Conservation (phyloP, 2,329 filamentous ascomycete genomes). For the Karstenula rhodostoma region DNA sequence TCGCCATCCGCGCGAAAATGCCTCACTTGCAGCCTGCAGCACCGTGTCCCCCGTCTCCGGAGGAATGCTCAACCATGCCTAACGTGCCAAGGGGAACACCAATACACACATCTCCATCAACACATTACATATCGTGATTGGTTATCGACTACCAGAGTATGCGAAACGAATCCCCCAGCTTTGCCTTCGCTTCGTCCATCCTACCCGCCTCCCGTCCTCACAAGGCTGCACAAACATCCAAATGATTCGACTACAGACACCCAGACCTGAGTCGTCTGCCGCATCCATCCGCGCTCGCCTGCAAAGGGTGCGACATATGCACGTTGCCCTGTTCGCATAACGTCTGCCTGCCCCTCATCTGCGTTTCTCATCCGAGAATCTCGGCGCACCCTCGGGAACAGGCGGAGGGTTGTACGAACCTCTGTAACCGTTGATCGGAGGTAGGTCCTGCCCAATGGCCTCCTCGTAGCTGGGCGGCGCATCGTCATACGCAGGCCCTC, state of each 20-base stretch:
- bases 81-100: neutral
- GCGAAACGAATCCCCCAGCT: slow-evolving; percentile 6
- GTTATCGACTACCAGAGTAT: slow-evolving; percentile 21
- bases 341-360: slow-evolving; percentile 25
- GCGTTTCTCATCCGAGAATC: slow-evolving; percentile 49
- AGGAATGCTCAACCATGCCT: neutral
- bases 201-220: neutral
- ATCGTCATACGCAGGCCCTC: slow-evolving; percentile 67
- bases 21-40: slow-evolving; percentile 42
- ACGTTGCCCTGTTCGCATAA: neutral
- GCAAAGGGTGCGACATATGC: slow-evolving; percentile 2
- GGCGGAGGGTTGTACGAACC: slow-evolving; percentile 67
- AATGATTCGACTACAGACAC: neutral
- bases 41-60: slow-evolving; percentile 4
- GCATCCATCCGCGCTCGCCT: neutral
- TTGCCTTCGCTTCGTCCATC: slow-evolving; percentile 4
- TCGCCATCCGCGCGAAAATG: slow-evolving; percentile 32
- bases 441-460: slow-evolving; percentile 81
- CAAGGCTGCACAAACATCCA: neutral
- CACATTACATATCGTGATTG: slow-evolving; percentile 21
- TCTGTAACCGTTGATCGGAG: slow-evolving; percentile 75
- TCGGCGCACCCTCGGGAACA: slow-evolving; percentile 45
- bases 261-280: neutral
- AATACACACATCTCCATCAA: slow-evolving; percentile 5
- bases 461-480: slow-evolving; percentile 97